Base-by-base conservation (phyloP, 1,284 basidiomycete species). In the Moniliophthora roreri region DNA sequence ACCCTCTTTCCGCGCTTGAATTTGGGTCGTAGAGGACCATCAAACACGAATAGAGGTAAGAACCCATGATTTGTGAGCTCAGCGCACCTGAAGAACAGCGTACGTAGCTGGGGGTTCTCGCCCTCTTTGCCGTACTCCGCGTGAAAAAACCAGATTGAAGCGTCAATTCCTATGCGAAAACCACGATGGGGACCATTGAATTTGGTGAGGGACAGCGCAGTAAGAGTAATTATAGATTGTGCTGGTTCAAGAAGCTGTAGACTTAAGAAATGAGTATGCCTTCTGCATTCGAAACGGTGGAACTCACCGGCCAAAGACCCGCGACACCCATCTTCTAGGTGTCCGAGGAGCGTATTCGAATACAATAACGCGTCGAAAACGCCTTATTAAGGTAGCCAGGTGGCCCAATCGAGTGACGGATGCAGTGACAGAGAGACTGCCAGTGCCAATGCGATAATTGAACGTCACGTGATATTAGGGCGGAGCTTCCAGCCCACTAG, bases 1-100 rank as follows among this genome's bases (percentile, higher is more conserved):
- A 90, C 82, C 46, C 78, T 75, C 69, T 89, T 90, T 8, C 87
- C 88, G 24, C 95, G 78, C 73, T 99, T 99, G 61, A 87, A 71
- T 2, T 78, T 75, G 0, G 96, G 96, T 47, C 94, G 80, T 49
- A 85, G 79, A 0, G 91, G 89, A 0, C 96, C 96, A 69, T 99
- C 95, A 64, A 98, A 98, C 1, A 98, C 92, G 68, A 98, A 97
- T 1, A 98, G 75, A 0, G 93, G 92, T 18, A 94, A 78, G 57
- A 96, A 82, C 0, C 94, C 93, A 11, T 85, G 79, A 50, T 79
- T 79, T 62, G 93, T 81, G 2, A 98, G 79, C 10, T 82, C 82
- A 26, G 84, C 81, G 65, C 85, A 88, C 38, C 84, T 81, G 63
- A 89, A 91, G 70, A 91, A 90, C 2, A 91, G 69, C 0, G 86